A percentile compares a stretch with the other conserved stretches of the same genome.
phyloP scores from a whole-genome alignment of 2,329 filamentous ascomycete species.

The Claviceps arundinis region DNA sequence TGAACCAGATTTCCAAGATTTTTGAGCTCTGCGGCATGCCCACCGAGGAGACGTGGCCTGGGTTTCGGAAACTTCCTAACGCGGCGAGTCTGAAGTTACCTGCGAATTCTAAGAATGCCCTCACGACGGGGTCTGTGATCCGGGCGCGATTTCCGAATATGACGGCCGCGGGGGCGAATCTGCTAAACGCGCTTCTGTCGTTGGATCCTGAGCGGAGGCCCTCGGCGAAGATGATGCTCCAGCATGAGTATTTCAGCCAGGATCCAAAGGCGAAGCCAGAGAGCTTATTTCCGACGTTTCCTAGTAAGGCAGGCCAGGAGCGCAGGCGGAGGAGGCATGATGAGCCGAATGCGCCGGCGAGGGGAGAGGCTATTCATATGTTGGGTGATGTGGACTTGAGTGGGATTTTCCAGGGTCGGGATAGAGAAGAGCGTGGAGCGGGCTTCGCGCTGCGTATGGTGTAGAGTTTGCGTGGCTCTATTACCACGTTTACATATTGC shows the following conservation, averaged over 20 bases:
- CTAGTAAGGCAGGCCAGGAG: constrained; percentile 88
- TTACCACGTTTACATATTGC: neutral
- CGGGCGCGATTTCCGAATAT: constrained; percentile 71
- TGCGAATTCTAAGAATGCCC: constrained; percentile 12
- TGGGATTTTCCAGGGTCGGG: constrained; percentile 55
- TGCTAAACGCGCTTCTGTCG: constrained; percentile 58
- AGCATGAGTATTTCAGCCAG: constrained; percentile 76
- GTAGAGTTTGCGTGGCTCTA: constrained; percentile 8
- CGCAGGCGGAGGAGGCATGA: constrained; percentile 49
- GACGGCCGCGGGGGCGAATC: constrained; percentile 56
- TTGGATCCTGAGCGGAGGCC: constrained; percentile 64
- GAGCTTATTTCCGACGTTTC: constrained; percentile 93
- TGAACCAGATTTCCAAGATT: constrained; percentile 76
- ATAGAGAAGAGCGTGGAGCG: constrained; percentile 51
- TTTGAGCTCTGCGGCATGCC: constrained; percentile 84
- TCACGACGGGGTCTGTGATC: constrained; percentile 38
- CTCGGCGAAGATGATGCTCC: constrained; percentile 57
- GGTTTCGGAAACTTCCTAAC: constrained; percentile 77
- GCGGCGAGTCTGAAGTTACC: constrained; percentile 66
- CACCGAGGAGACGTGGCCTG: constrained; percentile 70
- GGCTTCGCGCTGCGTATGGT: constrained; percentile 54
- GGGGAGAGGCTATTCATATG: constrained; percentile 49
- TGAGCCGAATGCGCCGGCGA: constrained; percentile 67
- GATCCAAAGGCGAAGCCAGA: constrained; percentile 81
- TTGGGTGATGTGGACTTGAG: constrained; percentile 50